A percentile compares a stretch with the other conserved stretches of the same genome.
phyloP scores from a whole-genome alignment of 2,329 filamentous ascomycete genomes.

The Reticulascus tulasneorum region DNA sequence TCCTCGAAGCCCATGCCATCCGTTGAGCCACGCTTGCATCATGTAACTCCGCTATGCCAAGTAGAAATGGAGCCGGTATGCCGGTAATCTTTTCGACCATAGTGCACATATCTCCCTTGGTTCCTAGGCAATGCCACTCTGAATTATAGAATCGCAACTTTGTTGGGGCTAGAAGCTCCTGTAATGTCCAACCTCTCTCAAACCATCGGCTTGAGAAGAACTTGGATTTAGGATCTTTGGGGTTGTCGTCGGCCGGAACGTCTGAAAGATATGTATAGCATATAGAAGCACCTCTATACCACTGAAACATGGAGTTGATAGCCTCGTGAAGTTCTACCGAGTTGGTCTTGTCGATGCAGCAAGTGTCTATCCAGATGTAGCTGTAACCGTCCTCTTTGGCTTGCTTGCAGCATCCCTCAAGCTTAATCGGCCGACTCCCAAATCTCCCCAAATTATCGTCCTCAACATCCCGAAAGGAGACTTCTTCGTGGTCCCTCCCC shows the following conservation, averaged over 20 bases:
- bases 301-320: conserved; percentile 9
- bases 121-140: conserved; percentile 13
- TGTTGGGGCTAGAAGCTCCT: conserved; percentile 19
- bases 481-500: no score
- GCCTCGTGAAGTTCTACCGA: conserved; percentile 4
- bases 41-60: conserved; percentile 3
- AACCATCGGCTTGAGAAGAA: conserved; percentile 18
- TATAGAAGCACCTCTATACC: not conserved
- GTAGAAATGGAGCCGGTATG: conserved; percentile 15
- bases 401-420: no score
- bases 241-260: no score
- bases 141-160: conserved; percentile 17
- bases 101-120: conserved; percentile 9
- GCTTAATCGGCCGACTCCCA: no score
- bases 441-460: no score
- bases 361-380: conserved; percentile 7
- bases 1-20: conserved; percentile 16
- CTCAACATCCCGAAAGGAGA: no score
- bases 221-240: no score
- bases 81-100: conserved; percentile 23
- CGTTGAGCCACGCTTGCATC: conserved; percentile 16
- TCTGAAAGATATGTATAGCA: conserved; percentile 12
- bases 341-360: conserved; percentile 6
- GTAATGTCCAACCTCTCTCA: conserved; percentile 17
- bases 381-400: no score